phyloP scores from a whole-genome alignment of 768 basidiomycete genomes.

The Floccularia luteovirens region DNA sequence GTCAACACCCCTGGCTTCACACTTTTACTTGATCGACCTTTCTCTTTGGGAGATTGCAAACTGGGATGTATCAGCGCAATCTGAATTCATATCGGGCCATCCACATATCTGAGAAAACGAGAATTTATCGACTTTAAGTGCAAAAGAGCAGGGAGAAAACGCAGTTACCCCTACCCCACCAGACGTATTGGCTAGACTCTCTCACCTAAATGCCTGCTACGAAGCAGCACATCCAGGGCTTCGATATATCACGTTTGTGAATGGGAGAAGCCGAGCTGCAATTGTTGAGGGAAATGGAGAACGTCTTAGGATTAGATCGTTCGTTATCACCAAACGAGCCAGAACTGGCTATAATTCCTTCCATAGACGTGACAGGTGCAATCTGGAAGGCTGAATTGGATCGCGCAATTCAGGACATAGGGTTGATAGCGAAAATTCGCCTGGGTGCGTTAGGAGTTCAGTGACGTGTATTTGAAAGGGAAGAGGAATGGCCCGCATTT shows the following conservation, averaged over 20 bases:
- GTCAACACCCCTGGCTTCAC: slow-evolving; percentile 24
- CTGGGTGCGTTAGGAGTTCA: slow-evolving; percentile 36
- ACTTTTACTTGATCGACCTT: slow-evolving; percentile 47
- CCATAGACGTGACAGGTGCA: slow-evolving; percentile 27
- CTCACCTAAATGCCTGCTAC: slow-evolving; percentile 71
- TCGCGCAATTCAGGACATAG: slow-evolving; percentile 69
- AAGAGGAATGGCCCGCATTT: no score
- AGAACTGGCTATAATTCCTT: slow-evolving; percentile 22
- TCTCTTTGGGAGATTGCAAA: slow-evolving; percentile 38
- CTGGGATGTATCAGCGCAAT: slow-evolving; percentile 45
- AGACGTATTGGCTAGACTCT: slow-evolving; percentile 65
- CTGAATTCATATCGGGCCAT: slow-evolving; percentile 73
- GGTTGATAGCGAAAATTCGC: slow-evolving; percentile 69
- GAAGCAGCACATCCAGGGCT: slow-evolving; percentile 67
- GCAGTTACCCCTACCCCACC: slow-evolving; percentile 51
- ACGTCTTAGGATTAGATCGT: slow-evolving; percentile 43
- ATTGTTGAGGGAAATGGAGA: slow-evolving; percentile 82
- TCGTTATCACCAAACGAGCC: slow-evolving; percentile 39
- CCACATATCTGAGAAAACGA: slow-evolving; percentile 84
- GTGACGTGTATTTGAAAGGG: slow-evolving; percentile 16
- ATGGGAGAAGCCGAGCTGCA: slow-evolving; percentile 63
- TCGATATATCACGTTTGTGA: slow-evolving; percentile 90
- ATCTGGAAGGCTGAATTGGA: slow-evolving; percentile 63
- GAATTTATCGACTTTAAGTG: slow-evolving; percentile 68
- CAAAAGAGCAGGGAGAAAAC: slow-evolving; percentile 66